Percentiles rank a stretch among this genome's conserved stretches.
Conservation (phyloP, 2,329 filamentous ascomycete species). For the Atkinsonella texensis region DNA sequence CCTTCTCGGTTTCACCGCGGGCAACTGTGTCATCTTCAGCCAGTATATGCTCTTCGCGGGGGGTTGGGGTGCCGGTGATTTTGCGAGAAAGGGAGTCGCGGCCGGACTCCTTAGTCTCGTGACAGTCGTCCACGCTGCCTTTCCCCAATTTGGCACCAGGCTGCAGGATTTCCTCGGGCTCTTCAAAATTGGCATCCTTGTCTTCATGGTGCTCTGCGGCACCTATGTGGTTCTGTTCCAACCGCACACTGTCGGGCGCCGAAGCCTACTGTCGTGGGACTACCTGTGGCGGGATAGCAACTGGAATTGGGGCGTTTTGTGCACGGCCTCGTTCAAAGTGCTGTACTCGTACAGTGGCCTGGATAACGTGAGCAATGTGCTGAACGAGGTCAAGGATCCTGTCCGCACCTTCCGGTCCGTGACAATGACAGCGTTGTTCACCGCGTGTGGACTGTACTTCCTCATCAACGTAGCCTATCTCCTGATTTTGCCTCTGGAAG, state of each 20-base stretch:
- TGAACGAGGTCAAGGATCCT: slow-evolving; percentile 5
- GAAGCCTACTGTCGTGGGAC: slow-evolving; percentile 25
- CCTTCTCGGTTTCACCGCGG: slow-evolving; percentile 53
- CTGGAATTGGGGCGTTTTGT: slow-evolving; percentile 57
- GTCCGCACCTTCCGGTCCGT: slow-evolving; percentile 4
- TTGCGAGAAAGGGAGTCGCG: slow-evolving; percentile 42
- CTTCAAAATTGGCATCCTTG: slow-evolving; percentile 47
- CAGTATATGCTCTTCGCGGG: slow-evolving; percentile 42
- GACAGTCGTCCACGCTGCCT: slow-evolving; percentile 46
- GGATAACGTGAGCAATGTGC: slow-evolving; percentile 50
- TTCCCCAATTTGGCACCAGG: slow-evolving; percentile 42
- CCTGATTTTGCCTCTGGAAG: slow-evolving; percentile 49
- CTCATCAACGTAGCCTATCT: slow-evolving; percentile 3
- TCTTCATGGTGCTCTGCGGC: slow-evolving; percentile 50
- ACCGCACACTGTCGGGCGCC: slow-evolving; percentile 9
- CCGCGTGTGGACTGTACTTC: slow-evolving; percentile 39
- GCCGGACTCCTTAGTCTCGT: slow-evolving; percentile 43
- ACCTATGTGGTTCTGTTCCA: slow-evolving; percentile 43
- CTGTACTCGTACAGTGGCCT: slow-evolving; percentile 58
- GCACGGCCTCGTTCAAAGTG: slow-evolving; percentile 55
- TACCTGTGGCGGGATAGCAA: slow-evolving; percentile 49
- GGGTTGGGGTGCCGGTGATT: slow-evolving; percentile 37
- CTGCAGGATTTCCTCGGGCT: slow-evolving; percentile 52
- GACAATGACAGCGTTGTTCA: slow-evolving; percentile 40
- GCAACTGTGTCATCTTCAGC: slow-evolving; percentile 58